Evolutionary conservation across 331 rosid genomes (phyloP).

Genomic region (Quercus phellos): DNA sequence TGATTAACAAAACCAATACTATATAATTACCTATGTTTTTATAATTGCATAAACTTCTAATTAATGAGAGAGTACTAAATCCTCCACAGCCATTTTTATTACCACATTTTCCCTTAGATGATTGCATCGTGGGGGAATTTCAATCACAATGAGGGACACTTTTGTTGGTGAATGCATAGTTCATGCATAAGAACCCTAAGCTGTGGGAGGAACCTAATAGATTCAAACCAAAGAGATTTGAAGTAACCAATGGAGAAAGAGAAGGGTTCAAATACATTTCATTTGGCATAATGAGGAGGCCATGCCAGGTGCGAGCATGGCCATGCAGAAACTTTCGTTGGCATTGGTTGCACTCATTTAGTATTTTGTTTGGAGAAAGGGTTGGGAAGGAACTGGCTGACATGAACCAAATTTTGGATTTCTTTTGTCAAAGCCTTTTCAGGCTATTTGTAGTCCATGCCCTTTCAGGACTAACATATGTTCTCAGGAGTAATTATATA

Average conservation of each 20-base stretch:
- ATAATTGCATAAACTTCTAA: too few species aligned
- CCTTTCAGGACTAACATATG: background rate
- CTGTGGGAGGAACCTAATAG: conserved; percentile 9
- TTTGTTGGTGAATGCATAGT: conserved; percentile 18
- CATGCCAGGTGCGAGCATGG: background rate
- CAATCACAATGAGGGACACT: conserved; percentile 1
- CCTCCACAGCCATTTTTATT: background rate
- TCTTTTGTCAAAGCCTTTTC: background rate
- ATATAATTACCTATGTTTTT: too few species aligned
- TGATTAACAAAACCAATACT: too few species aligned
- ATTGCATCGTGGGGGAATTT: conserved; percentile 9
- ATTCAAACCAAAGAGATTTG: conserved; percentile 17
- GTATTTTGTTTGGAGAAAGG: conserved; percentile 7
- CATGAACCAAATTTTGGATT: background rate
- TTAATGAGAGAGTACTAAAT: background rate
- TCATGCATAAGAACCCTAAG: conserved; percentile 17
- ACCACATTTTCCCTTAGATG: conserved; percentile 17
- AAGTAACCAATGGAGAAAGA: background rate
- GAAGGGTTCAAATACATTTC: background rate
- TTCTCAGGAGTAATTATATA: background rate
- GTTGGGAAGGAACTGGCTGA: background rate
- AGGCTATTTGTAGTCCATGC: background rate
- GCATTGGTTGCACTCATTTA: conserved; percentile 4
- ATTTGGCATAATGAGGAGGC: conserved; percentile 6
- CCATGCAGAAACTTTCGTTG: background rate